Percentiles rank a stretch among this genome's conserved stretches.
Conservation (phyloP, 805 yeast species). For the Zygoascus bituminiphila region DNA sequence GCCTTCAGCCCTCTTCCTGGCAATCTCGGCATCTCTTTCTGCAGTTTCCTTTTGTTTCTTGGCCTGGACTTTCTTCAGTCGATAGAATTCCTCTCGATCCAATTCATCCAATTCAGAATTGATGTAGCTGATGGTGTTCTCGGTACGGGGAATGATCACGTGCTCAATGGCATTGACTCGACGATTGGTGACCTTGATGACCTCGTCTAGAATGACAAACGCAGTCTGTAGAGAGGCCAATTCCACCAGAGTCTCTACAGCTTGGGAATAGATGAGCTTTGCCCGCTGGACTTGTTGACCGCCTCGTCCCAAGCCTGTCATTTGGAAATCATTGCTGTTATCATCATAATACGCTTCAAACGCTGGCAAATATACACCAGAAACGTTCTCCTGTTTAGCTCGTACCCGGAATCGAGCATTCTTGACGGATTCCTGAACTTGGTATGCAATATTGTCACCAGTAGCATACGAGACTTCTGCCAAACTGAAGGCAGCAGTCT, state of each 20-base stretch:
- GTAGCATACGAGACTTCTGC: conserved; percentile 98
- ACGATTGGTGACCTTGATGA: conserved; percentile 93
- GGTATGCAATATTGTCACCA: conserved; percentile 91
- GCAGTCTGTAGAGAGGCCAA: conserved; percentile 96
- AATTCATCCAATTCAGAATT: conserved; percentile 94
- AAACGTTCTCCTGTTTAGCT: conserved; percentile 91
- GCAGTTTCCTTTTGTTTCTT: conserved; percentile 80
- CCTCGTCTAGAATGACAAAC: conserved; percentile 92
- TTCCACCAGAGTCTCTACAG: conserved; percentile 95
- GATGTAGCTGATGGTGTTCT: conserved; percentile 85
- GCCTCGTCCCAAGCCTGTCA: conserved; percentile 97
- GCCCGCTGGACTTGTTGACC: conserved; percentile 97
- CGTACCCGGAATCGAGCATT: conserved; percentile 79
- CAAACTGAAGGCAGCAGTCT: conserved; percentile 92
- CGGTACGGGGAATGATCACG: conserved; percentile 95
- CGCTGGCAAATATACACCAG: conserved; percentile 91
- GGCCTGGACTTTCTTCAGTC: conserved; percentile 93
- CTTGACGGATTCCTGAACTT: conserved; percentile 90
- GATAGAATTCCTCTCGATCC: conserved; percentile 95
- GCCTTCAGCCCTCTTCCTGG: background rate
- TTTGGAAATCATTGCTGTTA: conserved; percentile 82
- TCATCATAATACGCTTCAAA: conserved; percentile 81
- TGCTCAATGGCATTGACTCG: conserved; percentile 99
- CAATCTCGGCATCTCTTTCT: conserved; percentile 40
- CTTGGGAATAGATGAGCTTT: conserved; percentile 83